Percentiles rank a stretch among this genome's conserved stretches.
phyloP scores from a whole-genome alignment of 2,329 filamentous ascomycete genomes.

The Cryphonectria japonica region DNA sequence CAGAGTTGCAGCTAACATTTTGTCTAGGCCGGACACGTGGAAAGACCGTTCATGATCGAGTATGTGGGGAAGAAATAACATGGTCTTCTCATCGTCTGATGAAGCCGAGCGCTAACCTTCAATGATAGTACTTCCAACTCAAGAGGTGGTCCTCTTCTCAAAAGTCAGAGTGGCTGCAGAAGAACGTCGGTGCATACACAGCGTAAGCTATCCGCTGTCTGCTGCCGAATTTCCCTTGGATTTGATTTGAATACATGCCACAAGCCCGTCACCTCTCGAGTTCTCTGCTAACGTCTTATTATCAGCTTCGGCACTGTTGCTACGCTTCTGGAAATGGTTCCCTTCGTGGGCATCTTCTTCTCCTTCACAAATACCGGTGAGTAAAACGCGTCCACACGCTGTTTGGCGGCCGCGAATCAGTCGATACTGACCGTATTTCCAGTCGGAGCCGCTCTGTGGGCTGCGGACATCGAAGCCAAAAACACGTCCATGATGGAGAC shows the following conservation, averaged over 20 bases:
- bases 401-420: too few species aligned
- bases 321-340: conserved; percentile 82
- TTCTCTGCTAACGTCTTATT: conserved; percentile 2
- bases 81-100: conserved; percentile 19
- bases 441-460: conserved; percentile 94
- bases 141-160: conserved; percentile 76
- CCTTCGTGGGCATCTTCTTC: conserved; percentile 80
- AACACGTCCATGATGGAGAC: conserved; percentile 52
- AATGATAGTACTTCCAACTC: conserved; percentile 82
- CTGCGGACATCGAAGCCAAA: conserved; percentile 76
- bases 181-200: conserved; percentile 76
- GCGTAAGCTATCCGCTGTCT: conserved; percentile 61
- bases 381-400: conserved; percentile 25
- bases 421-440: conserved; percentile 12
- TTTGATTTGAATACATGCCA: neutral
- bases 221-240: too few species aligned
- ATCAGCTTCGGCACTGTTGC: conserved; percentile 73
- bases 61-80: conserved; percentile 40
- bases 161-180: conserved; percentile 69
- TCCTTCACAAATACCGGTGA: conserved; percentile 83
- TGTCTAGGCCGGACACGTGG: conserved; percentile 52
- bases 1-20: neutral
- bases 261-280: neutral
- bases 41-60: conserved; percentile 55
- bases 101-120: conserved; percentile 52